Evolutionary conservation across 768 basidiomycete genomes (phyloP).

Genomic region (Mycena rebaudengoi): DNA sequence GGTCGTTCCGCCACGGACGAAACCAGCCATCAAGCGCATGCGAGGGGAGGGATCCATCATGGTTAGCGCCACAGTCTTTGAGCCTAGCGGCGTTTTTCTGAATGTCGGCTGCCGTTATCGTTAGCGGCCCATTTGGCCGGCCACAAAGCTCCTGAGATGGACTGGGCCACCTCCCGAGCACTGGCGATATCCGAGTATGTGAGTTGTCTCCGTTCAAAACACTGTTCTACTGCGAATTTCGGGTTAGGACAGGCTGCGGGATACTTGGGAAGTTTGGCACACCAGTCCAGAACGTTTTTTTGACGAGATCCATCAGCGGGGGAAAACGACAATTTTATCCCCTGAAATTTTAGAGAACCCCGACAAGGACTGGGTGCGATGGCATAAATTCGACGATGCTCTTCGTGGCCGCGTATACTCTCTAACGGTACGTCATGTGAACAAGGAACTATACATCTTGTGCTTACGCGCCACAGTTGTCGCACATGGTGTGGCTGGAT

Average conservation of each 20-base stretch:
- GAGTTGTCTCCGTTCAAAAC: background rate
- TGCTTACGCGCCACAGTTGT: background rate
- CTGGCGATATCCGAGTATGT: conserved; percentile 1
- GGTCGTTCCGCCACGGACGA: background rate
- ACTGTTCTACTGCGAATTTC: background rate
- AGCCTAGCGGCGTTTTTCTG: too few relatives aligned
- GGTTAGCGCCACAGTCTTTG: background rate
- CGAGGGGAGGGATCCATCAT: background rate
- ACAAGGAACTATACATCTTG: background rate
- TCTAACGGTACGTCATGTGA: background rate
- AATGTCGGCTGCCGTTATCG: background rate
- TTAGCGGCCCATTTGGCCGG: background rate
- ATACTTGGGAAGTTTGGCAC: conserved; percentile 6
- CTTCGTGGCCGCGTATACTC: conserved; percentile 6
- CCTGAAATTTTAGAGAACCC: background rate
- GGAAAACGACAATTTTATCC: background rate
- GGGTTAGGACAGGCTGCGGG: background rate
- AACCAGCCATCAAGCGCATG: background rate
- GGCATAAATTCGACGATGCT: conserved; percentile 6
- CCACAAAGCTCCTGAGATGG: conserved; percentile 6
- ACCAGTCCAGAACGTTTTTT: background rate
- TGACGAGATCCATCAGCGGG: background rate
- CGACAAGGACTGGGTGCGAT: conserved; percentile 7
- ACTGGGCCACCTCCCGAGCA: background rate
- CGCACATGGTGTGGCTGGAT: conserved; percentile 8